Percentiles rank a stretch among this genome's conserved stretches.
Evolutionary conservation across 108 stramenopile species (phyloP).

Genomic region (Fragilaria radians): DNA sequence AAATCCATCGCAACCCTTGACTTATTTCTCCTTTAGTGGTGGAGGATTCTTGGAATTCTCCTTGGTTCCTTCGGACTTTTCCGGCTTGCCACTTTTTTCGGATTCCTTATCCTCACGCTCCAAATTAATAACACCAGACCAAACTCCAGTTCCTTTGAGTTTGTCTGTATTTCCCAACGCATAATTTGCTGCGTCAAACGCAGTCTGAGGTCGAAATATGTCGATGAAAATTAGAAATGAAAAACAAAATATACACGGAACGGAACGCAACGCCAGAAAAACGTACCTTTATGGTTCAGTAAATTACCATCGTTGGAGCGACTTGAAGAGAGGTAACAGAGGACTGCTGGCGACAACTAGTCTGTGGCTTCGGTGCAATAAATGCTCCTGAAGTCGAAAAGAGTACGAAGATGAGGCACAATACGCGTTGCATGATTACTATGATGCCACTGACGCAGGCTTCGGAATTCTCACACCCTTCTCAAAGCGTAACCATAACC

Average conservation of each 20-base stretch:
- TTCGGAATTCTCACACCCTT: no score
- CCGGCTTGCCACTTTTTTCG: slow-evolving; percentile 15
- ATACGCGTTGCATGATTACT: not conserved
- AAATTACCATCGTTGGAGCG: slow-evolving; percentile 76
- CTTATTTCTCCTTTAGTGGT: no score
- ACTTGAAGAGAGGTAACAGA: slow-evolving; percentile 39
- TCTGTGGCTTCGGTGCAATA: no score
- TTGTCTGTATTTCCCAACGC: slow-evolving; percentile 64
- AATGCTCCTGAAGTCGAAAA: slow-evolving; percentile 11
- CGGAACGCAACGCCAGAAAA: not conserved
- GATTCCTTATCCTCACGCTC: slow-evolving; percentile 46
- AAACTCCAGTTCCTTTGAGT: slow-evolving; percentile 78
- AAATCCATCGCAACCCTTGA: no score
- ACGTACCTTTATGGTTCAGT: slow-evolving; percentile 82
- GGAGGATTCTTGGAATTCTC: no score
- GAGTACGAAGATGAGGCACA: slow-evolving; percentile 6
- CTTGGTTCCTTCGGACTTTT: no score
- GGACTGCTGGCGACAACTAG: no score
- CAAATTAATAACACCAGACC: slow-evolving; percentile 39
- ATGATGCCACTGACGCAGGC: no score
- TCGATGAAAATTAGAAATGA: not conserved
- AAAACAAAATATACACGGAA: not conserved
- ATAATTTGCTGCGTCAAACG: slow-evolving; percentile 68
- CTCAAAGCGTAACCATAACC: no score
- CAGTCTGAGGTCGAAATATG: slow-evolving; percentile 17